Evolutionary conservation across 179 eudicot genomes (phyloP), one percentile per base, ranked within the genome.

Genomic region (Spergularia azorica): DNA sequence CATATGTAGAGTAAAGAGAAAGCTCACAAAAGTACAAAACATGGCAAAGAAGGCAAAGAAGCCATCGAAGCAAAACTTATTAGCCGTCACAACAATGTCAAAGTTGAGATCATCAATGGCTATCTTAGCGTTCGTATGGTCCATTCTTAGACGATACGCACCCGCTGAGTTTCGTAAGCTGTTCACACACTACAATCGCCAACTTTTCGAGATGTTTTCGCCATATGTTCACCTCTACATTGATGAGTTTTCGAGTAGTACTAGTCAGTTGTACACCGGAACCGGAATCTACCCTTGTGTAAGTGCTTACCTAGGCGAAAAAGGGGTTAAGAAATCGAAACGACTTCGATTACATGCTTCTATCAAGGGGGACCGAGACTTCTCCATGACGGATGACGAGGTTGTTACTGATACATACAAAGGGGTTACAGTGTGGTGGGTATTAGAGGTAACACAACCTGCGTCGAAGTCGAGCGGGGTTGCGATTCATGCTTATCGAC

Each of bases 371-470:
- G 62, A 70, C 6, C 17, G 75, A 5, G 58, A 50, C 10, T 56
- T 77, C 36, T 1, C 11, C 2, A 70, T 70, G 70, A 17, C 6
- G 54, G 60, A 36, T 16, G 32, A n/a, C 8, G 70, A 77, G 18
- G 80, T 69, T 6, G 57, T 70, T 54, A 36, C 60, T 61, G 80
- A 77, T 52, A 70, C 5, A 8, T 77, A 46, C 61, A 9, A 70
- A 7, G 75, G 80, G 38, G 69, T 77, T 6, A 61, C 17, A 6
- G 75, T 77, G 17, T 69, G 79, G 75, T 77, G 79, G 79, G 67
- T 41, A 4, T 62, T 16, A 8, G 3, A 5, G 2, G 12, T 10
- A 36, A 18, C 4, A 3, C 21, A 8, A 11, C 6, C 9, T 11
- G 1, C 51, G 48, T 43, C 8, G 5, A 67, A 20, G 32, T 26